Base-by-base conservation (phyloP, 2,329 filamentous ascomycete species). In the Penicillium sclerotigenum region DNA sequence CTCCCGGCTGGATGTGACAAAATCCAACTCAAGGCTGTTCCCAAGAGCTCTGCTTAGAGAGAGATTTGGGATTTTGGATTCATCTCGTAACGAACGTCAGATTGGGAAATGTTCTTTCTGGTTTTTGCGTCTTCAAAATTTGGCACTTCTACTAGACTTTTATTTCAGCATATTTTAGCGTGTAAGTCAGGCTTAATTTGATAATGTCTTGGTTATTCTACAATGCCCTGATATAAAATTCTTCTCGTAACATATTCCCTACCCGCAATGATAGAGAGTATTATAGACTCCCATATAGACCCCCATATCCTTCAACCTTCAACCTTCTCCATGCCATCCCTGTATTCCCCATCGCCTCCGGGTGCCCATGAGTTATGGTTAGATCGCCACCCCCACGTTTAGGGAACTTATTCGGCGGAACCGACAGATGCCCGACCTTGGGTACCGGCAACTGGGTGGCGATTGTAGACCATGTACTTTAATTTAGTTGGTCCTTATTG, bases 1-100 rank as follows among this genome's bases (percentile, higher is more conserved):
- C 16, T 59, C 5, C 54, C 51, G 1, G 37, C 24, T 16, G 59
- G 59, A 5, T 61, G 59, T 53, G 54, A 59, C 14, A 53, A 47
- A 34, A 59, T 61, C n/a, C 22, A 56, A 36, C 47, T 56, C 9
- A 26, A 47, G 6, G 20, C 48, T 34, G 41, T 52, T 31, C 53
- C 53, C 13, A 34, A 33, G 28, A 45, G n/a, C 26, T 52, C 47
- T 20, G 38, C 46, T 45, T 54, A 45, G 29, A 28, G 18, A 28
- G 18, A 20, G 9, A 11, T 26, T 40, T 28, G 4, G 3, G 11
- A 8, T 18, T 36, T 26, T 40, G 31, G 24, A 16, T 40, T 22
- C 6, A n/a, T 6, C 16, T 40, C n/a, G 28, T 24, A 36, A 31
- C 26, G 40, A 46, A 41, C 18, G 11, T 24, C 11, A 10, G 51